phyloP scores from a whole-genome alignment of 495 filamentous ascomycete species.

The Hypomontagnella submonticulosa region DNA sequence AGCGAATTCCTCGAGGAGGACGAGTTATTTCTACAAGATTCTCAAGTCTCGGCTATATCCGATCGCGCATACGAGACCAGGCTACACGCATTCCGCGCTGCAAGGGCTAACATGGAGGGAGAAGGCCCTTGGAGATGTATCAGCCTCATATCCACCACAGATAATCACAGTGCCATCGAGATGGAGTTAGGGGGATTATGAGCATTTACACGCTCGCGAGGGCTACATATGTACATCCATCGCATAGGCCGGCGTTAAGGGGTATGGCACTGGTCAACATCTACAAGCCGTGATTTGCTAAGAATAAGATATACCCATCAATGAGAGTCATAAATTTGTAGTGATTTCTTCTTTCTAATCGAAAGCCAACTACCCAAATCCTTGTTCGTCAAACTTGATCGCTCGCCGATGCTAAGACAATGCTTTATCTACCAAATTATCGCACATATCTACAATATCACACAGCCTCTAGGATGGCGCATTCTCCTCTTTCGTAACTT shows the following conservation, averaged over 20 bases:
- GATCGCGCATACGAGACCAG: slow-evolving; percentile 47
- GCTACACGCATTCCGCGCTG: slow-evolving; percentile 44
- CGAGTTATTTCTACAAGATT: slow-evolving; percentile 30
- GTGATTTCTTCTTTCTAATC: background rate
- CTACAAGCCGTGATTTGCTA: background rate
- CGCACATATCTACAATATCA: background rate
- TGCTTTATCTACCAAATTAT: background rate
- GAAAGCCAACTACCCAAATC: slow-evolving; percentile 11
- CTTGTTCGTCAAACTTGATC: slow-evolving; percentile 14
- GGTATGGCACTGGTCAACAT: background rate
- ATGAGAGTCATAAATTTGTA: slow-evolving; percentile 11
- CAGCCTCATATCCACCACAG: slow-evolving; percentile 52
- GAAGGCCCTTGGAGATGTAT: slow-evolving; percentile 35
- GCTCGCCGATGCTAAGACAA: slow-evolving; percentile 17
- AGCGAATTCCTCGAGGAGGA: slow-evolving; percentile 11
- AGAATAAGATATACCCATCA: slow-evolving; percentile 9
- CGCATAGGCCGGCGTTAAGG: slow-evolving; percentile 19
- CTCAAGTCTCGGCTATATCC: slow-evolving; percentile 47
- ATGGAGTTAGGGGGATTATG: slow-evolving; percentile 41
- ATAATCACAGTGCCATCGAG: slow-evolving; percentile 51
- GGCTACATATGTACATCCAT: background rate
- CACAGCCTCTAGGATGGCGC: background rate
- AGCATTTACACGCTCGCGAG: background rate
- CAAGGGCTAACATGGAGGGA: slow-evolving; percentile 43
- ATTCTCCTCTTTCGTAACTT: background rate